These are phyloP conservation scores for Fusarium azukiicola DNA, from an alignment of 2,329 filamentous ascomycete species.

Conservation along the genomic window DNA sequence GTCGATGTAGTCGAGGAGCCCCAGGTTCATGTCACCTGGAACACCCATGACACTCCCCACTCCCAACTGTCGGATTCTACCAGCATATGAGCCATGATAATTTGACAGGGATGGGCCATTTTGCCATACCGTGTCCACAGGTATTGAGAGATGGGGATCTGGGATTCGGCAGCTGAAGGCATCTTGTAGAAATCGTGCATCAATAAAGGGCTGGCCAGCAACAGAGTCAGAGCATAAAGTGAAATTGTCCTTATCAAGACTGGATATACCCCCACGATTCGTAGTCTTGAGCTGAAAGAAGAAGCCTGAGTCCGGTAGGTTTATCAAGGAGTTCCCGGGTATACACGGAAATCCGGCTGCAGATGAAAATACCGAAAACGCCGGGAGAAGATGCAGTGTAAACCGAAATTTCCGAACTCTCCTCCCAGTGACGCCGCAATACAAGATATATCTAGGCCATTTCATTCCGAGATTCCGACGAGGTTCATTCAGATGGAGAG, in stretches of 20 bases:
- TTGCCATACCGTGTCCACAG: conserved; percentile 28
- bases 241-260: background rate
- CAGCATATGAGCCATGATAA: no score
- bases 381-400: background rate
- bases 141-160: conserved; percentile 24
- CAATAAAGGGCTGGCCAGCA: no score
- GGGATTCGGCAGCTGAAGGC: conserved; percentile 11
- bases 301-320: background rate
- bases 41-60: conserved; percentile 34
- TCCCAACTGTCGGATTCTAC: conserved; percentile 29
- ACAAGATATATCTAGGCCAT: conserved; percentile 1
- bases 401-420: conserved; percentile 9
- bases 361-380: background rate
- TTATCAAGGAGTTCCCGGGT: background rate
- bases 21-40: conserved; percentile 35
- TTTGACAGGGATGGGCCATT: background rate
- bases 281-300: background rate
- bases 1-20: conserved; percentile 34
- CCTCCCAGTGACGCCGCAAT: background rate
- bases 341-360: background rate
- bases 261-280: background rate
- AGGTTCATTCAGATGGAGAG: background rate
- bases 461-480: conserved; percentile 12
- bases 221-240: no score
- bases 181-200: background rate